Base-by-base conservation (phyloP, 2,329 filamentous ascomycete genomes). In the Penicillium sp. region DNA sequence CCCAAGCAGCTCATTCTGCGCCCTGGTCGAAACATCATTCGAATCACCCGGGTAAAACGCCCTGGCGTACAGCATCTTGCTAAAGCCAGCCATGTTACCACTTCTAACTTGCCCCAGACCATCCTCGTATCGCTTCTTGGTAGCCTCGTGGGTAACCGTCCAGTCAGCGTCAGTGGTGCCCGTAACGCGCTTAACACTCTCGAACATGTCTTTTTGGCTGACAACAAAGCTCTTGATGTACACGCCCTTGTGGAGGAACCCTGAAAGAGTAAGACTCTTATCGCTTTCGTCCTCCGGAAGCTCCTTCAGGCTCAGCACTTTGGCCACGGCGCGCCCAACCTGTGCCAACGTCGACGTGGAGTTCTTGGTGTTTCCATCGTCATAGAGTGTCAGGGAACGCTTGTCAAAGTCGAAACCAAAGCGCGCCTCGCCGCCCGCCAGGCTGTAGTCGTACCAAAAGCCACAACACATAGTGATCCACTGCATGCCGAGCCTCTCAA, bases 201-300 rank as follows among this genome's bases (percentile, higher is more conserved):
- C 81, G 53, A 90, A 79, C 77, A 90, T 89, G 10, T 90, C 86
- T 12, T 79, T 78, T 70, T 90, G 88, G 58, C 73, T 84, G 59
- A 86, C 63, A 12, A 75, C 69, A 73, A 88, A 89, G 59, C 82
- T 86, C 8, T 76, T 78, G 12, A 87, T 63, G 63, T 79, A 83
- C 1, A 87, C 66, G 0, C 66, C 61, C 49, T 79, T 77, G 69
- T 86, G 84, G 3, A 74, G 71, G 64, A 77, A 85, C 35, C 69
- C 61, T 8, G 62, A 76, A 9, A 86, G 56, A 9, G 76, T 75
- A 2, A 70, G 65, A 8, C 73, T 70, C 7, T 62, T 66, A 36
- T 78, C 75, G 1, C 68, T 68, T 39, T 68, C 65, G 29, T 70
- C 73, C 1, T 78, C 73, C 0, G 81, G 79, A 21, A 72, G 62